These are phyloP conservation scores for Trifolium fragiferum DNA, from an alignment of 306 rosid genomes.

Conservation along the genomic window DNA sequence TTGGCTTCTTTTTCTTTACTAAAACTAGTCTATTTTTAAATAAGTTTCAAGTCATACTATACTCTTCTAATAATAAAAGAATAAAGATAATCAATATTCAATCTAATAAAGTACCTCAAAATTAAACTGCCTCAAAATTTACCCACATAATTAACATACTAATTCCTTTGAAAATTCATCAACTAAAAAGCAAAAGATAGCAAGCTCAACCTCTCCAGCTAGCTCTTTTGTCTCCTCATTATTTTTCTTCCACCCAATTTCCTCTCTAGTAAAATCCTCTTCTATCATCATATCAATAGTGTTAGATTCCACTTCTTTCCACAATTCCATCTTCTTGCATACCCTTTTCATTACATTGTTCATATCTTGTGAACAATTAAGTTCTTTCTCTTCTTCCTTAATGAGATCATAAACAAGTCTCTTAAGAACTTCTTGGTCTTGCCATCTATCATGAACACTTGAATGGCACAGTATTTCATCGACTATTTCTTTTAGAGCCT, in stretches of 20 bases:
- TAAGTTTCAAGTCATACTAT: conserved; percentile 53
- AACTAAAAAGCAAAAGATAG: conserved; percentile 63
- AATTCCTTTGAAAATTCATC: conserved; percentile 76
- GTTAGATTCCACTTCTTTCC: conserved; percentile 75
- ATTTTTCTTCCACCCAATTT: conserved; percentile 63
- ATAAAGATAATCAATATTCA: conserved; percentile 41
- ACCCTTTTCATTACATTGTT: conserved; percentile 58
- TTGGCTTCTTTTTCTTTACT: conserved; percentile 30
- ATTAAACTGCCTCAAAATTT: conserved; percentile 40
- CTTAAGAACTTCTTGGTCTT: conserved; percentile 54
- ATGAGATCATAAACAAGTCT: conserved; percentile 67
- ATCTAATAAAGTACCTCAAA: conserved; percentile 44
- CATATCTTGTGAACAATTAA: conserved; percentile 21
- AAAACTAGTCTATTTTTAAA: conserved; percentile 51
- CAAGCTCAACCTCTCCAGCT: conserved; percentile 66
- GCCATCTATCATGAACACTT: conserved; percentile 32
- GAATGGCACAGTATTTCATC: conserved; percentile 50
- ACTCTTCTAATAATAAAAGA: conserved; percentile 44
- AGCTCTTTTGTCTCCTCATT: conserved; percentile 50
- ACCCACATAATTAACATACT: conserved; percentile 43
- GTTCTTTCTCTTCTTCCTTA: conserved; percentile 62
- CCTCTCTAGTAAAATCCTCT: conserved; percentile 67
- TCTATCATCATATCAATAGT: conserved; percentile 85
- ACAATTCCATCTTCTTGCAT: conserved; percentile 59
- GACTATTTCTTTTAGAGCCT: conserved; percentile 39